Conservation (phyloP, 2,329 filamentous ascomycete genomes). For the Metarhizium humberi region DNA sequence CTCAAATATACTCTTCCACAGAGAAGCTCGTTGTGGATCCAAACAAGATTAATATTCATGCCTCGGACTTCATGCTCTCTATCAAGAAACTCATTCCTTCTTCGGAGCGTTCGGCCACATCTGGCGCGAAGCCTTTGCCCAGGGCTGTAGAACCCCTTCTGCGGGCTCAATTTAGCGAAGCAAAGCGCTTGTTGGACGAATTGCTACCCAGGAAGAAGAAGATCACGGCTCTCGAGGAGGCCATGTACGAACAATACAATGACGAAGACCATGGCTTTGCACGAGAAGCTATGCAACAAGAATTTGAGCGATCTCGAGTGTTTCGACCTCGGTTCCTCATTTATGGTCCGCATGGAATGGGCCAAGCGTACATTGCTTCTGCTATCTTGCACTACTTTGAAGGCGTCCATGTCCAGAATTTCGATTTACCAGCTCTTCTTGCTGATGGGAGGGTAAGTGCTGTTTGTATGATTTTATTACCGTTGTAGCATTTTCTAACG, state of each 20-base stretch:
- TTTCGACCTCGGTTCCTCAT: constrained; percentile 85
- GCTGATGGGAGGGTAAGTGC: constrained; percentile 66
- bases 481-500: constrained; percentile 11
- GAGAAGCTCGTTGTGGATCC: constrained; percentile 87
- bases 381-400: constrained; percentile 87
- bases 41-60: constrained; percentile 71
- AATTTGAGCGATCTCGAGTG: constrained; percentile 80
- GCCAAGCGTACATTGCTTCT: constrained; percentile 78
- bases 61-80: constrained; percentile 95
- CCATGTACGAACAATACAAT: constrained; percentile 79
- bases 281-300: constrained; percentile 63
- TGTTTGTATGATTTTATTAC: neutral
- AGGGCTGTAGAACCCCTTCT: constrained; percentile 75
- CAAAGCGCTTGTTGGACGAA: constrained; percentile 61
- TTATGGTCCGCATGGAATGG: constrained; percentile 78
- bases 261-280: constrained; percentile 78
- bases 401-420: constrained; percentile 86
- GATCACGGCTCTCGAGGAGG: constrained; percentile 84
- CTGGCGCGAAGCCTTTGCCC: constrained; percentile 72
- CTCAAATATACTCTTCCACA: constrained; percentile 87
- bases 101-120: constrained; percentile 80
- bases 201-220: constrained; percentile 79
- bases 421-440: constrained; percentile 80
- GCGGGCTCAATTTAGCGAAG: constrained; percentile 58
- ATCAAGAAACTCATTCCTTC: constrained; percentile 95